Percentiles rank a stretch among this genome's conserved stretches.
These are phyloP conservation scores for Angomonas ambiguus DNA, from an alignment of 208 protist species.

Conservation along the genomic window DNA sequence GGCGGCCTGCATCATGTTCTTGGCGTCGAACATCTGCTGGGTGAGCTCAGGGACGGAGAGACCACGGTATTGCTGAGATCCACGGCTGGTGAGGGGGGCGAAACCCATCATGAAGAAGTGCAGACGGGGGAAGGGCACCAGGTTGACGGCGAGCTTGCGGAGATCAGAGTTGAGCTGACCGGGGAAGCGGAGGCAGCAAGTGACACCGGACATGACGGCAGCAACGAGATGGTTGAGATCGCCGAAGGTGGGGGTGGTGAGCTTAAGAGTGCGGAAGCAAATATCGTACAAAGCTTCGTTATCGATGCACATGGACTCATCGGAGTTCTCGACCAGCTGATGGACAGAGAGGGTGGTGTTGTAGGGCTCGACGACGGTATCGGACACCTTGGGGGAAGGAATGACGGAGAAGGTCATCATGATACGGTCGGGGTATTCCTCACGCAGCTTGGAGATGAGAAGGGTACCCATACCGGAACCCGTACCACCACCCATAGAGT, in stretches of 20 bases:
- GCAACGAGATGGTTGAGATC: conserved; percentile 97
- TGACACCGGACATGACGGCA: conserved; percentile 93
- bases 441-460: conserved; percentile 96
- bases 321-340: conserved; percentile 97
- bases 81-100: conserved; percentile 91
- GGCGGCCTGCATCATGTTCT: conserved; percentile 97
- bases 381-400: conserved; percentile 97
- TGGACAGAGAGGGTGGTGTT: conserved; percentile 97
- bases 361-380: conserved; percentile 98
- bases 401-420: conserved; percentile 99
- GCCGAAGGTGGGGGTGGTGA: conserved; percentile 95
- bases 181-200: conserved; percentile 96
- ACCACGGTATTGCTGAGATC: conserved; percentile 81
- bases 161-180: conserved; percentile 97
- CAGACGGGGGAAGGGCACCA: conserved; percentile 98
- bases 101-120: conserved; percentile 99
- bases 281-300: conserved; percentile 99
- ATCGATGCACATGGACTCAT: conserved; percentile 97
- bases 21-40: conserved; percentile 96
- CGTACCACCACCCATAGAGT: conserved; percentile 98
- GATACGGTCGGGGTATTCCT: conserved; percentile 99
- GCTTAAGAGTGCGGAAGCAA: conserved; percentile 97
- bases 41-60: conserved; percentile 91
- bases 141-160: conserved; percentile 96
- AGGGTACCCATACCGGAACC: conserved; percentile 97